These are phyloP conservation scores for Saturnispora saitoi DNA, from an alignment of 805 yeast genomes.

Conservation along the genomic window DNA sequence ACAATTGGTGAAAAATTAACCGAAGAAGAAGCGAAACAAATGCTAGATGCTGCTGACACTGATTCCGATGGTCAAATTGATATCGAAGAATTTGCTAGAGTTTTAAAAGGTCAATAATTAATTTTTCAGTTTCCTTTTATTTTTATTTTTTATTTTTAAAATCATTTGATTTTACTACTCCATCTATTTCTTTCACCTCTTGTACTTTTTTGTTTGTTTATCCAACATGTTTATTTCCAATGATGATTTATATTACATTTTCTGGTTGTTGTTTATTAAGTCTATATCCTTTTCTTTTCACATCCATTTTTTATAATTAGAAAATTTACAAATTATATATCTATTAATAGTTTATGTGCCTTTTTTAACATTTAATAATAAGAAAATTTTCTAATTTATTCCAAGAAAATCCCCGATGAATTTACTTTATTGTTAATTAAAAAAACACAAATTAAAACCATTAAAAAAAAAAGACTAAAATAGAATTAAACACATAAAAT, in stretches of 20 bases:
- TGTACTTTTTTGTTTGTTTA: neutral
- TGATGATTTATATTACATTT: too few species aligned
- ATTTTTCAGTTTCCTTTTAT: neutral
- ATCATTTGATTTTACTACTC: neutral
- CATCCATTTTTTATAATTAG: too few species aligned
- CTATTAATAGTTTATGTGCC: too few species aligned
- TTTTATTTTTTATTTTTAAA: neutral
- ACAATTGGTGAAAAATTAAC: constrained; percentile 95
- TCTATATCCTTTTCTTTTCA: too few species aligned
- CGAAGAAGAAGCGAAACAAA: constrained; percentile 95
- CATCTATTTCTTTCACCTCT: neutral
- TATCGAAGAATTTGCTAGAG: constrained; percentile 91
- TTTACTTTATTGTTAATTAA: neutral
- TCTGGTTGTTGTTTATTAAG: too few species aligned
- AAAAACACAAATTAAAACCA: neutral
- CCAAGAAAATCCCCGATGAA: too few species aligned
- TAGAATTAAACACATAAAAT: neutral
- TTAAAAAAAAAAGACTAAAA: neutral
- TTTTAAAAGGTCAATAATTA: constrained; percentile 62
- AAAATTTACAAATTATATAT: too few species aligned
- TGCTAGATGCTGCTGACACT: constrained; percentile 92
- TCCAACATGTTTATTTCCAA: too few species aligned
- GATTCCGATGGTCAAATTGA: constrained; percentile 97
- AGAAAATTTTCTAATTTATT: too few species aligned
- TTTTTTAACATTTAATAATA: too few species aligned